Evolutionary conservation across 2,329 filamentous ascomycete genomes (phyloP).

Genomic region (Curvularia sp.): DNA sequence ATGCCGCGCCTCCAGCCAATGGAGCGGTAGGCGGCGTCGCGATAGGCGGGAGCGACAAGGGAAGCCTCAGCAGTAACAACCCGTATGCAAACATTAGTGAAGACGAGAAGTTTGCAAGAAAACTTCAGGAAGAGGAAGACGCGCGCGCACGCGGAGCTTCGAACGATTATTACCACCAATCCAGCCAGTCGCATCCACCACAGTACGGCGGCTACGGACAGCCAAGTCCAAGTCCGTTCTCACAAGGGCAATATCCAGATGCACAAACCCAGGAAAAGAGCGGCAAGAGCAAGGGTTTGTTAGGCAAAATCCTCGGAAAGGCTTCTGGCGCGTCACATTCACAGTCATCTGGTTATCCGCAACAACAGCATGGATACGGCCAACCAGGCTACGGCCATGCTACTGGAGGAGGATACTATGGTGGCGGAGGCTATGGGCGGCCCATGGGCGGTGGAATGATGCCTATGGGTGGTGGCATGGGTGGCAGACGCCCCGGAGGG

Average conservation of each 20-base stretch:
- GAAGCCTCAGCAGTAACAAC: conserved; percentile 66
- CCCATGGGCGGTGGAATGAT: conserved; percentile 54
- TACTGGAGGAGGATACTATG: conserved; percentile 21
- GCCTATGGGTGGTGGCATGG: conserved; percentile 18
- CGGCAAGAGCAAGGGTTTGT: conserved; percentile 52
- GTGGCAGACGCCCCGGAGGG: conserved; percentile 51
- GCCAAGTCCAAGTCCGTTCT: conserved; percentile 29
- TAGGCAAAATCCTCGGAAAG: conserved; percentile 64
- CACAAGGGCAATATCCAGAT: conserved; percentile 21
- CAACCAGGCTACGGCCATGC: conserved; percentile 35
- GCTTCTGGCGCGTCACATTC: conserved; percentile 44
- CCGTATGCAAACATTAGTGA: conserved; percentile 69
- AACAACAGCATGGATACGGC: conserved; percentile 31
- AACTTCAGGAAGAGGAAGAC: conserved; percentile 85
- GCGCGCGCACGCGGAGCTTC: conserved; percentile 58
- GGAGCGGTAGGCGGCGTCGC: conserved; percentile 45
- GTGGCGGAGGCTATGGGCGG: conserved; percentile 45
- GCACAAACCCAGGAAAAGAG: conserved; percentile 39
- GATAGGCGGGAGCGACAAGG: conserved; percentile 55
- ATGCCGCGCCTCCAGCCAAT: conserved; percentile 58
- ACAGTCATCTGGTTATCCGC: conserved; percentile 51
- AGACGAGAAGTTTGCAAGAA: conserved; percentile 76
- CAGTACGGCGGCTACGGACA: conserved; percentile 38
- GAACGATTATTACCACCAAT: conserved; percentile 55
- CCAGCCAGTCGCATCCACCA: conserved; percentile 16